Conservation (phyloP, 1,284 basidiomycete species). For the Albatrellus sp. region DNA sequence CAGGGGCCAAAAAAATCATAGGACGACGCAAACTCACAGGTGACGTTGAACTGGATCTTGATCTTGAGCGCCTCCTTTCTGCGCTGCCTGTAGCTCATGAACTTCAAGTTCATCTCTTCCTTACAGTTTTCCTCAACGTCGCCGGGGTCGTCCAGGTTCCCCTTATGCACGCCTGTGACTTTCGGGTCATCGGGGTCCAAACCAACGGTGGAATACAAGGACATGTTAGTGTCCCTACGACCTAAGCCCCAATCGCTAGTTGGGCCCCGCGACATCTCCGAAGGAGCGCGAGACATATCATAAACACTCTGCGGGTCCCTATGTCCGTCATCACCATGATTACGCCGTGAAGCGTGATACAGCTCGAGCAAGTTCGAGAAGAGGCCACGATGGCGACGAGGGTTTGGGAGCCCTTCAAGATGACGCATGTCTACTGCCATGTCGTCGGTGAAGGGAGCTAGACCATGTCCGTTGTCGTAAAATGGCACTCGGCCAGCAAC, state of each 20-base stretch:
- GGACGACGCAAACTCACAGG: conserved; percentile 30
- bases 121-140: background rate
- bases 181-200: background rate
- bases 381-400: too few species aligned
- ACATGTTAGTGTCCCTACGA: background rate
- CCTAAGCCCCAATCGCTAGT: background rate
- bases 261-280: too few species aligned
- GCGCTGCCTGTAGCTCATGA: background rate
- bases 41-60: conserved; percentile 43
- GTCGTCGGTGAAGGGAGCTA: too few species aligned
- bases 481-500: too few species aligned
- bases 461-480: too few species aligned
- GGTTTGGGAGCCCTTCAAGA: too few species aligned
- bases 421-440: too few species aligned
- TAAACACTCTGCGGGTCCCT: too few species aligned
- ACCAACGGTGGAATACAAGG: background rate
- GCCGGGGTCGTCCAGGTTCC: background rate
- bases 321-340: too few species aligned
- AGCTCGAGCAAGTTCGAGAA: too few species aligned
- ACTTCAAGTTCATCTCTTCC: background rate
- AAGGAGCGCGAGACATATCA: too few species aligned
- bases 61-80: background rate
- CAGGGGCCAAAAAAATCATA: background rate
- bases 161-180: background rate
- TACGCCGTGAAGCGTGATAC: too few species aligned